These are phyloP conservation scores for Cystoisospora suis DNA, from an alignment of 169 alveolate genomes.

Conservation along the genomic window DNA sequence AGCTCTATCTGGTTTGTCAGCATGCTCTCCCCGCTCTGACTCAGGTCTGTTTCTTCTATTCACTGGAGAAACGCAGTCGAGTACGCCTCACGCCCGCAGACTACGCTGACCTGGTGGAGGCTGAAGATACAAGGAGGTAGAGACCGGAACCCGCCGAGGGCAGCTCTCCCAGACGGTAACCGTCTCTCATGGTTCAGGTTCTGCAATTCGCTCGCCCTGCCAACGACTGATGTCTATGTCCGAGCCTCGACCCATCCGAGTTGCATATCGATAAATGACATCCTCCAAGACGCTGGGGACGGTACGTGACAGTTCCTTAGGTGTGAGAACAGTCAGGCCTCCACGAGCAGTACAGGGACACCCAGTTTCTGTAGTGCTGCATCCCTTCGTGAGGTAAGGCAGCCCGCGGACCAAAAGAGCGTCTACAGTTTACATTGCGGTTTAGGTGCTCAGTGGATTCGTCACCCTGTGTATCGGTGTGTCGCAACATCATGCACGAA, in stretches of 20 bases:
- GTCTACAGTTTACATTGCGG: too few species aligned
- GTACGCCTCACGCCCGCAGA: neutral
- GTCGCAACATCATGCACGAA: too few species aligned
- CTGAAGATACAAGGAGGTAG: neutral
- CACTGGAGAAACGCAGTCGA: neutral
- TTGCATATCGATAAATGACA: neutral
- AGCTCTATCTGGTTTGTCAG: neutral
- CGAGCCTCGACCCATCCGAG: neutral
- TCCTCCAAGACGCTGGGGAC: slow-evolving; percentile 4
- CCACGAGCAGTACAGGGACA: too few species aligned
- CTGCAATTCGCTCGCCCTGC: slow-evolving; percentile 18
- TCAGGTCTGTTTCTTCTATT: neutral
- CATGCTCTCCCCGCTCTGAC: slow-evolving; percentile 25
- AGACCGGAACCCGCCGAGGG: neutral
- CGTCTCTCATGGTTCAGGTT: neutral
- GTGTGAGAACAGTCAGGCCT: too few species aligned
- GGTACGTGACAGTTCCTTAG: neutral
- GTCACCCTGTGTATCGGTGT: too few species aligned
- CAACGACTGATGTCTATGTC: neutral
- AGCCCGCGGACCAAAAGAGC: too few species aligned
- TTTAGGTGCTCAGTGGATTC: too few species aligned
- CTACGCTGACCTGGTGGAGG: neutral
- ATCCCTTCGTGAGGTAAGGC: too few species aligned
- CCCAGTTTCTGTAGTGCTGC: too few species aligned
- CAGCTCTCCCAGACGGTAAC: neutral